Conservation (phyloP, 2,329 filamentous ascomycete genomes). For the Colletotrichum sp. region DNA sequence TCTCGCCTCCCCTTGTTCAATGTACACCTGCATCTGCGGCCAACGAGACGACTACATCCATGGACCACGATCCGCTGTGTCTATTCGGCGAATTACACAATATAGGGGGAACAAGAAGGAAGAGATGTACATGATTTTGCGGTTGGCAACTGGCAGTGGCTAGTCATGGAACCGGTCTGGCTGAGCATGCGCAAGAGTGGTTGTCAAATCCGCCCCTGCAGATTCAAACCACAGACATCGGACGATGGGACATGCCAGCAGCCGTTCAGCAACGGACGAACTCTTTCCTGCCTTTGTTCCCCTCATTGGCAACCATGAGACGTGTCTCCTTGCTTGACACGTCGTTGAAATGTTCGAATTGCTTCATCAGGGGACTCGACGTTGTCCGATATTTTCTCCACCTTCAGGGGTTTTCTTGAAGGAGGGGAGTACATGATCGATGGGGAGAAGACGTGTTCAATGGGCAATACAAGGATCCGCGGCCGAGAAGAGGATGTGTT, state of each 20-base stretch:
- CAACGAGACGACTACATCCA: not conserved
- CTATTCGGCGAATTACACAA: not conserved
- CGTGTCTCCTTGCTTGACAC: constrained; percentile 34
- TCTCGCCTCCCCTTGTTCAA: not conserved
- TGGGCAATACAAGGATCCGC: not conserved
- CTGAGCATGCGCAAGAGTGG: not conserved
- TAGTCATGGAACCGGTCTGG: not conserved
- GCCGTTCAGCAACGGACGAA: not conserved
- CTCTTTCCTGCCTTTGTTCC: not conserved
- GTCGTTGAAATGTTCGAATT: constrained; percentile 33
- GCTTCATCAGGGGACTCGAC: constrained; percentile 9
- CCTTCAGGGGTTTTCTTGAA: not conserved
- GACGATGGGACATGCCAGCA: not conserved
- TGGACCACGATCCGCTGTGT: not conserved
- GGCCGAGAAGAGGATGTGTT: not conserved
- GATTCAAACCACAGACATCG: not conserved
- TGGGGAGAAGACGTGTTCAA: not conserved
- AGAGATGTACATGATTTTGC: not conserved
- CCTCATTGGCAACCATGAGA: not conserved
- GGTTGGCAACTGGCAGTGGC: not conserved
- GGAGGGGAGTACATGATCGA: not conserved
- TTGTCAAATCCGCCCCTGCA: constrained; percentile 5
- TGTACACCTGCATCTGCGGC: not conserved
- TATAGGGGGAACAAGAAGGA: not conserved
- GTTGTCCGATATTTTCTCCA: constrained; percentile 4